Percentiles rank a stretch among this genome's conserved stretches.
These are phyloP conservation scores for Pugionium cornutum DNA, from an alignment of 345 rosid species.

Conservation along the genomic window DNA sequence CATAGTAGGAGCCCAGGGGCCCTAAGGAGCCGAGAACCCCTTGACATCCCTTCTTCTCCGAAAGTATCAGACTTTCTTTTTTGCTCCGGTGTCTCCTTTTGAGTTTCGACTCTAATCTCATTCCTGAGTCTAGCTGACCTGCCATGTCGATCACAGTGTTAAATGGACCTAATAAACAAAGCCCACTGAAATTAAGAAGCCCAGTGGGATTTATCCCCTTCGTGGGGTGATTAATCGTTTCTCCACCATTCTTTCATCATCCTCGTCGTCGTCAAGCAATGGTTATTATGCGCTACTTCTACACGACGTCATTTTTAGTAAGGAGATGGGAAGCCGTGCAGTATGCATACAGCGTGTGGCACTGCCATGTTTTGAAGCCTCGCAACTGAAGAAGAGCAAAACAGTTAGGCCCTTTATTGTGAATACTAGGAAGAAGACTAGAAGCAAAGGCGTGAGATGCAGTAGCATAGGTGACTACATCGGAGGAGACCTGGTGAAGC, in stretches of 20 bases:
- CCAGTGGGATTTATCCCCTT: slow-evolving; percentile 27
- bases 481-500: slow-evolving; percentile 75
- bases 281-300: slow-evolving; percentile 24
- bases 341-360: slow-evolving; percentile 43
- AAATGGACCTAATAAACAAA: slow-evolving; percentile 14
- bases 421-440: slow-evolving; percentile 26
- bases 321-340: slow-evolving; percentile 45
- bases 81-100: slow-evolving; percentile 23
- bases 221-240: not conserved
- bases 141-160: not conserved
- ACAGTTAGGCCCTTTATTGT: slow-evolving; percentile 7
- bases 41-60: slow-evolving; percentile 38
- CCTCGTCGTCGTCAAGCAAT: slow-evolving; percentile 34
- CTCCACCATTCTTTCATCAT: slow-evolving; percentile 43
- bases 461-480: slow-evolving; percentile 63
- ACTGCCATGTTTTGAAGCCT: slow-evolving; percentile 31
- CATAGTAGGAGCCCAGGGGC: slow-evolving; percentile 31
- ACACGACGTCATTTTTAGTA: not conserved
- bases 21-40: slow-evolving; percentile 36
- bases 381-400: slow-evolving; percentile 15
- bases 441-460: slow-evolving; percentile 40
- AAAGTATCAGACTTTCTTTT: not conserved
- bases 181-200: not conserved
- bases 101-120: not conserved
- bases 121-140: not conserved